Evolutionary conservation across 257 asterid genomes (phyloP).

Genomic region (Nicotiana benthamiana): DNA sequence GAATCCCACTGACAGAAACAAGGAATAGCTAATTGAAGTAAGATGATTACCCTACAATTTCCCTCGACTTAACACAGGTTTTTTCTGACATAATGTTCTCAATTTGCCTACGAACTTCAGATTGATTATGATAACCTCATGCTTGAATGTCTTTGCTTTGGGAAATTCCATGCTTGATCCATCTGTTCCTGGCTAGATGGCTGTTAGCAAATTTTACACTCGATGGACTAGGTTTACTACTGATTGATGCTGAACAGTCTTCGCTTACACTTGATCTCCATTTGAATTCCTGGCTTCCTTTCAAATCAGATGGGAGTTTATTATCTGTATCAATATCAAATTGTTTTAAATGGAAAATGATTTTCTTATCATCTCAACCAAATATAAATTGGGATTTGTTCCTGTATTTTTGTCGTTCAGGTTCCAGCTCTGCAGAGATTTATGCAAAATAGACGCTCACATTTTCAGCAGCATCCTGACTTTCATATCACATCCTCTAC

Average conservation of each 20-base stretch:
- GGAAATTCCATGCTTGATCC: neutral
- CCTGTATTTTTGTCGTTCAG: constrained; percentile 26
- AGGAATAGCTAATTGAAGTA: neutral
- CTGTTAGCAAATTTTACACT: neutral
- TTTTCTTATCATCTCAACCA: neutral
- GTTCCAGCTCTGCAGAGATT: constrained; percentile 96
- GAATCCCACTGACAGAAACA: neutral
- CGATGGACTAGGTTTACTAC: neutral
- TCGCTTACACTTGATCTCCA: neutral
- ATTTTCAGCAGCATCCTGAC: constrained; percentile 90
- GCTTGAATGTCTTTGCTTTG: neutral
- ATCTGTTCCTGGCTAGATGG: neutral
- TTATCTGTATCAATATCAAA: neutral
- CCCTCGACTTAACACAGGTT: neutral
- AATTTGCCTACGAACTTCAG: too few relatives aligned
- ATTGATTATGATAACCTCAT: neutral
- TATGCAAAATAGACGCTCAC: constrained; percentile 78
- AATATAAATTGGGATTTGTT: neutral
- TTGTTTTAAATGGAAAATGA: neutral
- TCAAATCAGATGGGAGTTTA: neutral
- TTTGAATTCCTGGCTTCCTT: neutral
- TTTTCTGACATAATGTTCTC: too few relatives aligned
- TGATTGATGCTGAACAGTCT: neutral
- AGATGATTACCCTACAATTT: neutral
- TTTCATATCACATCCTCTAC: constrained; percentile 92